Conservation (phyloP, 257 asterid genomes). For the Asclepias syriaca region DNA sequence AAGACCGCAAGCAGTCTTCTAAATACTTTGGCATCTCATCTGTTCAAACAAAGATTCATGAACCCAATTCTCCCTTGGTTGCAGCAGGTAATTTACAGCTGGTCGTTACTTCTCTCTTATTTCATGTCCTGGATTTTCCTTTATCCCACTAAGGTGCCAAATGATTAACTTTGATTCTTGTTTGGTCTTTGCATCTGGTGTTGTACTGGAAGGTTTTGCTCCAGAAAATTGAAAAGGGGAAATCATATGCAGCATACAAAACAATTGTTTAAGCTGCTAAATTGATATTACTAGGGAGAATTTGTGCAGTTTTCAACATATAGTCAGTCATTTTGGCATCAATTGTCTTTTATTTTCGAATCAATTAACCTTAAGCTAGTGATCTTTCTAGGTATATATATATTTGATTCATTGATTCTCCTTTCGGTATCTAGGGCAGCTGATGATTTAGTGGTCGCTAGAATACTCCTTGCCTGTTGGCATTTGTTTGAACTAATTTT, state of each 20-base stretch:
- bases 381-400: neutral
- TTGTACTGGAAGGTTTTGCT: neutral
- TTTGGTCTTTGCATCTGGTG: neutral
- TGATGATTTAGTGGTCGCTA: neutral
- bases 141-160: neutral
- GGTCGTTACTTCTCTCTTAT: neutral
- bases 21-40: constrained; percentile 53
- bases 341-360: neutral
- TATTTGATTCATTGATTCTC: neutral
- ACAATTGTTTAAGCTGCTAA: neutral
- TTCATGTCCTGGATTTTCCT: neutral
- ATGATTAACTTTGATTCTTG: neutral
- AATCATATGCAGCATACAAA: neutral
- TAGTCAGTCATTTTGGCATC: neutral
- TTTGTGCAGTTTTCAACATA: neutral
- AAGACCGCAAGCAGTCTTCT: constrained; percentile 58
- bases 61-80: constrained; percentile 81
- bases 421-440: neutral
- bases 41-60: constrained; percentile 66
- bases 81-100: constrained; percentile 68
- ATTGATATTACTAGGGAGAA: neutral
- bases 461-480: neutral
- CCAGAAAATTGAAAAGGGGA: neutral
- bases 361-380: neutral
- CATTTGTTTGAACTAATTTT: neutral